Evolutionary conservation across 208 protist species (phyloP).

Genomic region (Zelonia costaricensis): DNA sequence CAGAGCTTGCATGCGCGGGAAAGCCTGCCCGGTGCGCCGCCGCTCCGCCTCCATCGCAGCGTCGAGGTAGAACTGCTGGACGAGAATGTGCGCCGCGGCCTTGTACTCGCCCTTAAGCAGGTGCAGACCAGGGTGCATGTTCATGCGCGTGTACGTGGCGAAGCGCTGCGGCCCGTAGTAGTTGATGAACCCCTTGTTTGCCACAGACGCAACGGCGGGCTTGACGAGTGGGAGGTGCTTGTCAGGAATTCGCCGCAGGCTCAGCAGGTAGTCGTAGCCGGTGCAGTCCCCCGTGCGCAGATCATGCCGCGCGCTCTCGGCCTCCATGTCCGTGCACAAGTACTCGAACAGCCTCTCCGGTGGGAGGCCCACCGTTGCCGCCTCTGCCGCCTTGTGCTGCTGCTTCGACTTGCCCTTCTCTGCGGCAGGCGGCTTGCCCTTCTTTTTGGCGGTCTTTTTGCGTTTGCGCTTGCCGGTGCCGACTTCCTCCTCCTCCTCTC

Average conservation of each 20-base stretch:
- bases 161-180: slow-evolving; percentile 86
- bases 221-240: slow-evolving; percentile 57
- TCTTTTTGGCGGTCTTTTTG: slow-evolving; percentile 23
- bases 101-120: slow-evolving; percentile 82
- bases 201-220: slow-evolving; percentile 65
- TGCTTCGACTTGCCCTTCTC: slow-evolving; percentile 20
- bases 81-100: slow-evolving; percentile 81
- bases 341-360: slow-evolving; percentile 84
- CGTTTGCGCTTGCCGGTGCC: slow-evolving; percentile 8
- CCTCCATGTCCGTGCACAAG: slow-evolving; percentile 82
- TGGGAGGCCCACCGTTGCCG: slow-evolving; percentile 25
- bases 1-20: slow-evolving; percentile 40
- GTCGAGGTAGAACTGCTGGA: slow-evolving; percentile 89
- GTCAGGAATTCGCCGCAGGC: slow-evolving; percentile 63
- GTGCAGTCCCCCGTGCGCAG: slow-evolving; percentile 62
- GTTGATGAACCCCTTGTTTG: slow-evolving; percentile 86
- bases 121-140: slow-evolving; percentile 87
- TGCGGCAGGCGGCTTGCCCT: not conserved
- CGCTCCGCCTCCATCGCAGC: slow-evolving; percentile 65
- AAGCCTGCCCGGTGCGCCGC: slow-evolving; percentile 45
- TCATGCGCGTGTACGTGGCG: slow-evolving; percentile 74
- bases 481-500: slow-evolving; percentile 1
- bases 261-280: slow-evolving; percentile 74
- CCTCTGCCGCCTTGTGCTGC: slow-evolving; percentile 14
- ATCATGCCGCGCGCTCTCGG: slow-evolving; percentile 55